phyloP scores from a whole-genome alignment of 1,139 yeast genomes.

The Pichia kudriavzevii region DNA sequence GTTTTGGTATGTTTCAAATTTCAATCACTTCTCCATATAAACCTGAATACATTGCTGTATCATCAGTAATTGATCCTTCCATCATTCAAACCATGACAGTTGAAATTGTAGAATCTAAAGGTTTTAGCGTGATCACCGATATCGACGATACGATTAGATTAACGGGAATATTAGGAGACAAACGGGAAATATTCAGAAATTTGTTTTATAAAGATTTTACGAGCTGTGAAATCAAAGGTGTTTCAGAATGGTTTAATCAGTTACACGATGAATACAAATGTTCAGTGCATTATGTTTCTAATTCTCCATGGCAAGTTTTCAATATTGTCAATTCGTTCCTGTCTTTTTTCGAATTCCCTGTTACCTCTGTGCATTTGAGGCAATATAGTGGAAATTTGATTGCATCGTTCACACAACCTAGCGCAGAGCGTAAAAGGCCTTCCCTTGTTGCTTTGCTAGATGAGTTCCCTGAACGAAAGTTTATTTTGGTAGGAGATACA shows the following conservation, averaged over 20 bases:
- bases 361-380: conserved; percentile 75
- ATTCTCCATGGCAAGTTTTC: conserved; percentile 88
- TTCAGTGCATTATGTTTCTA: conserved; percentile 81
- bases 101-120: conserved; percentile 36
- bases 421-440: conserved; percentile 68
- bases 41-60: conserved; percentile 45
- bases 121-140: conserved; percentile 78
- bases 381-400: conserved; percentile 78
- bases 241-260: conserved; percentile 60
- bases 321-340: conserved; percentile 58
- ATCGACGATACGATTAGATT: conserved; percentile 89
- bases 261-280: conserved; percentile 28
- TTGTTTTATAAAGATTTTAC: conserved; percentile 59
- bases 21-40: conserved; percentile 43
- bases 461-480: conserved; percentile 73
- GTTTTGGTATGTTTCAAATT: conserved; percentile 50
- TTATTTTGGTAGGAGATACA: conserved; percentile 86
- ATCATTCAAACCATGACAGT: conserved; percentile 41
- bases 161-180: conserved; percentile 87
- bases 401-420: conserved; percentile 78
- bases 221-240: conserved; percentile 65
- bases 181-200: conserved; percentile 71
- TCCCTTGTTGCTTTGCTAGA: conserved; percentile 55
- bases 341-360: conserved; percentile 51
- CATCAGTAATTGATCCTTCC: conserved; percentile 37